These are phyloP conservation scores for Hericium coralloides DNA, from an alignment of 768 basidiomycete species.

Conservation along the genomic window DNA sequence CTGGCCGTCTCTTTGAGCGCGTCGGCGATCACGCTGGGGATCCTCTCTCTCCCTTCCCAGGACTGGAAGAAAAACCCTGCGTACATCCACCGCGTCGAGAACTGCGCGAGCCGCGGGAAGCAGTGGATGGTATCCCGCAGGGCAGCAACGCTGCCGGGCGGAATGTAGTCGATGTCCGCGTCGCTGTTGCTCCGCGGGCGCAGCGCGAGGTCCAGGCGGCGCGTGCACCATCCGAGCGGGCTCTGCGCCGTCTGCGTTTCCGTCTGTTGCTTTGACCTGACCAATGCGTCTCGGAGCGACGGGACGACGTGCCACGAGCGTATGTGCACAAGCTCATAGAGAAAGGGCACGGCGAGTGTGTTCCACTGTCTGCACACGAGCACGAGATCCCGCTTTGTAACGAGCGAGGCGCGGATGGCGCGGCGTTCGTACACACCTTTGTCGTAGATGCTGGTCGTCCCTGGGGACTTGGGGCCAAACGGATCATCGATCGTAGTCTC, in stretches of 20 bases:
- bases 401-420: not conserved
- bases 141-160: not conserved
- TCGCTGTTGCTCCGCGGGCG: not conserved
- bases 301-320: not conserved
- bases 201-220: not conserved
- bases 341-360: conserved; percentile 1
- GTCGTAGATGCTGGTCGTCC: not conserved
- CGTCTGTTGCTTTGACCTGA: not conserved
- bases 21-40: not conserved
- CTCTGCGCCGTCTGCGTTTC: not conserved
- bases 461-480: not conserved
- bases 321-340: not conserved
- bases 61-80: not conserved
- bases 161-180: not conserved
- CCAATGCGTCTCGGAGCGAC: not conserved
- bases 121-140: not conserved
- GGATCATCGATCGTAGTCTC: not conserved
- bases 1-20: not conserved
- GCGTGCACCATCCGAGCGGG: not conserved
- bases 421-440: not conserved
- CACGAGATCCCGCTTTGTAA: not conserved
- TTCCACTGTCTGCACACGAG: not conserved
- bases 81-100: not conserved
- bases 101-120: not conserved
- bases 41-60: too few relatives aligned